A percentile compares a stretch with the other conserved stretches of the same genome.
Evolutionary conservation across 805 yeast genomes (phyloP).

Genomic region (Kluyveromyces siamensis): DNA sequence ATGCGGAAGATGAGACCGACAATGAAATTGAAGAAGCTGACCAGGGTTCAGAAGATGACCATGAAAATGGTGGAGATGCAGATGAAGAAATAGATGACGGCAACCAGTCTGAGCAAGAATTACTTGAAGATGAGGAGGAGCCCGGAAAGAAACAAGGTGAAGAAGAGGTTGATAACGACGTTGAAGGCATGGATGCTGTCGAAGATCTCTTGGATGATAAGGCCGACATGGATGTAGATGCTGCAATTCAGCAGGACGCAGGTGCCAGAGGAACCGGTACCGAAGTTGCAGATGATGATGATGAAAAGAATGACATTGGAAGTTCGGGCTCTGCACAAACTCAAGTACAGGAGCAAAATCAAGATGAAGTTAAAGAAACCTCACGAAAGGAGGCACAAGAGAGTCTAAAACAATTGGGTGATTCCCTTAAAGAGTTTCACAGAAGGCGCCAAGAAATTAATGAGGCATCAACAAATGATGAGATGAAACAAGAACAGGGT

Average conservation of each 20-base stretch:
- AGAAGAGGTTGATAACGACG: slow-evolving; percentile 33
- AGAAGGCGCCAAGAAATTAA: slow-evolving; percentile 82
- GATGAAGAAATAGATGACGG: slow-evolving; percentile 25
- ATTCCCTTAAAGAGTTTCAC: slow-evolving; percentile 83
- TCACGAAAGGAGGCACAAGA: slow-evolving; percentile 64
- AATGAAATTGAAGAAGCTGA: slow-evolving; percentile 26
- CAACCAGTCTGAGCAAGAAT: slow-evolving; percentile 14
- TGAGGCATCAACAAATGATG: slow-evolving; percentile 50
- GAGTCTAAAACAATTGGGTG: slow-evolving; percentile 82
- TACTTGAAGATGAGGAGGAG: slow-evolving; percentile 15
- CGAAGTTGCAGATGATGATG: slow-evolving; percentile 39
- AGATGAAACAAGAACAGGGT: slow-evolving; percentile 38
- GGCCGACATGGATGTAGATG: slow-evolving; percentile 40
- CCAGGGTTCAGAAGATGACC: slow-evolving; percentile 19
- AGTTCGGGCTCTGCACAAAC: slow-evolving; percentile 49
- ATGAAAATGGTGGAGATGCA: slow-evolving; percentile 25
- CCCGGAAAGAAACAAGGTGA: slow-evolving; percentile 22
- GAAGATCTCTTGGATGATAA: slow-evolving; percentile 36
- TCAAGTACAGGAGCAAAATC: slow-evolving; percentile 31
- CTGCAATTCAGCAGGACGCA: slow-evolving; percentile 49
- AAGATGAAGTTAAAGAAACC: slow-evolving; percentile 37
- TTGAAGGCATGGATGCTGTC: slow-evolving; percentile 51
- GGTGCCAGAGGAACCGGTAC: slow-evolving; percentile 59
- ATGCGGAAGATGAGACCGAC: slow-evolving; percentile 20
- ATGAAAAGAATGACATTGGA: slow-evolving; percentile 61